Base-by-base conservation (phyloP, 2,329 filamentous ascomycete species). In the Beauveria asiatica region DNA sequence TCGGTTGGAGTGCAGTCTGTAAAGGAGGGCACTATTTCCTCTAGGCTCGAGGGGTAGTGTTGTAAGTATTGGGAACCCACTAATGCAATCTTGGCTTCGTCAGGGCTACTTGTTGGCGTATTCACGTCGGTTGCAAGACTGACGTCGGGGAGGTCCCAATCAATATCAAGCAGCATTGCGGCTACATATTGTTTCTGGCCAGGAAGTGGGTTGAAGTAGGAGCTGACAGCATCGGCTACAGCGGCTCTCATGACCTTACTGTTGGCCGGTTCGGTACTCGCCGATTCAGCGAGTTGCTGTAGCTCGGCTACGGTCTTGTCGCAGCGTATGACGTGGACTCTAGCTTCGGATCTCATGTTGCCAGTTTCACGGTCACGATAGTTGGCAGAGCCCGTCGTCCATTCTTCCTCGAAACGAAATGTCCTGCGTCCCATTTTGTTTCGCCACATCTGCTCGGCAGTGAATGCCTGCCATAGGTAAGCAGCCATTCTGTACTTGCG, bases 381-480 rank as follows among this genome's bases (percentile, higher is more conserved):
- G 62, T 89, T 93, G 62, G 90, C 80, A 1, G 90, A 89, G 8
- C 92, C 92, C 3, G 85, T 84, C 62, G 89, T 89, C 94, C 94
- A 97, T 70, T 96, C 90, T 73, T 99, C 94, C 67, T 97, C 94
- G 64, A 96, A 92, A 48, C 92, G 83, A 73, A 97, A 97, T 57
- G 84, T 87, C 61, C 93, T 85, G 61, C 93, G 83, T 10, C 92
- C 92, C 65, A 97, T 84, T 62, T 88, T 89, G 70, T 96, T 89
- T 64, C 91, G 86, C 72, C 85, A 88, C 93, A 97, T 97, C 71
- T 97, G 92, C 72, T 99, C 94, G 7, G 90, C 91, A 0, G 93
- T 97, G 69, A 96, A 97, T 8, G 92, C 91, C 72, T 99, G 94
- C 92, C 94, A 97, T 16, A 97, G 79, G 70, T 97, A 97, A 25